Base-by-base conservation (phyloP, 2,329 filamentous ascomycete species). In the Rhinocladiella mackenziei region DNA sequence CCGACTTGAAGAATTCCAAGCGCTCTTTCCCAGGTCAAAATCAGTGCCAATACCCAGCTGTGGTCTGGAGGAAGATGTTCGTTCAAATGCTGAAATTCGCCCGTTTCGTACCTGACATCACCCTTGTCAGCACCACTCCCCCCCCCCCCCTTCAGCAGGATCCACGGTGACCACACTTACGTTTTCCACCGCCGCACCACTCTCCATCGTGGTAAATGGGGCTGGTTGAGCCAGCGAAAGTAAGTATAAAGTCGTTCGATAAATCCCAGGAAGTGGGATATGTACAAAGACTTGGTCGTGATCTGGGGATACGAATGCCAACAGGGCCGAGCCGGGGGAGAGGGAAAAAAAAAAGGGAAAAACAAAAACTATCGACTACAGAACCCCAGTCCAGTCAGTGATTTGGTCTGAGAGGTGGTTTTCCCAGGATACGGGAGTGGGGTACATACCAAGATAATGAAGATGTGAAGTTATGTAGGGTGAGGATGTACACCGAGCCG, bases 1-100 rank as follows among this genome's bases (percentile, higher is more conserved):
- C 22, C 66, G 70, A 61, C 61, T 57, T 61, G 44, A 31, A 20
- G 48, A 15, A 29, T 69, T 65, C 70, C 69, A 65, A 54, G 63
- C 66, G 23, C 65, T 54, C 43, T 66, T 69, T 30, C 63, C 63
- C 52, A 61, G 62, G 13, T 66, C 65, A 56, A 73, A 73, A n/a
- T 66, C 62, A 42, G 66, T 65, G 5, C 63, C 62, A 45, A 72
- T 63, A 39, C 60, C 31, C 23, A 43, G 14, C 13, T 32, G 32
- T 32, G 45, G 35, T 39, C 40, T 51, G 17, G 45, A 45, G 10
- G 43, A 39, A 15, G 48, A 34, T 17, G 32, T 45, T 14, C 39
- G 40, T 20, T 51, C 48, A 25, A 43, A 51, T 25, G 36, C 26
- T 10, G 41, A 29, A 17, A 32, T 14, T 9, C 51, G 48, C 10